These are phyloP conservation scores for Trichoderma koningii DNA, from an alignment of 2,329 filamentous ascomycete genomes.

Conservation along the genomic window DNA sequence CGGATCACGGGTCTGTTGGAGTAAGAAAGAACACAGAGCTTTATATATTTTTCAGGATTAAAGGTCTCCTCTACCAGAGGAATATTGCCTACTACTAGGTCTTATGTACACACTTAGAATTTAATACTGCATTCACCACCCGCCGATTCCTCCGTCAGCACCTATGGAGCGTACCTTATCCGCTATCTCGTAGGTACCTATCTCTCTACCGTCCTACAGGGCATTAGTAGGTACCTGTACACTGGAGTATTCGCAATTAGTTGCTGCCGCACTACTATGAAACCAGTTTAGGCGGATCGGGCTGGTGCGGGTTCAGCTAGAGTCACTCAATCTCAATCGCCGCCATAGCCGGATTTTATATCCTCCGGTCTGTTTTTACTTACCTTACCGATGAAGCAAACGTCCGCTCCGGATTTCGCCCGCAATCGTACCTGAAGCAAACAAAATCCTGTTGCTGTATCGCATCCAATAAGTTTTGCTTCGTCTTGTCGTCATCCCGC, in stretches of 20 bases:
- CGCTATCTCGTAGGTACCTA: background rate
- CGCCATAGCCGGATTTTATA: conserved; percentile 12
- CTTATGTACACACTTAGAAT: background rate
- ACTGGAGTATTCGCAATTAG: too few species aligned
- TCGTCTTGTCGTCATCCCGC: background rate
- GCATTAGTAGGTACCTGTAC: too few species aligned
- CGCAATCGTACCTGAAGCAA: background rate
- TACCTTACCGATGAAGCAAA: background rate
- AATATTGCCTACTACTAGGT: background rate
- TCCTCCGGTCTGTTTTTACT: conserved; percentile 3
- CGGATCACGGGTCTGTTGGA: too few species aligned
- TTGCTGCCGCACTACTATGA: background rate
- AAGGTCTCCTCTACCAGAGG: too few species aligned
- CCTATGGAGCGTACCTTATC: background rate
- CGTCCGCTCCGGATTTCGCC: background rate
- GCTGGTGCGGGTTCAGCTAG: background rate
- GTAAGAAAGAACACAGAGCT: too few species aligned
- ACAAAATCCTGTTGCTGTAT: background rate
- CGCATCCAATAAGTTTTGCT: background rate
- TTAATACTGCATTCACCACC: too few species aligned
- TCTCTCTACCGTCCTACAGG: background rate
- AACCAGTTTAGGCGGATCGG: conserved; percentile 12
- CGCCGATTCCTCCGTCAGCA: background rate
- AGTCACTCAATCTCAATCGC: background rate
- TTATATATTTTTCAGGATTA: too few species aligned